Conservation (phyloP, 2,329 filamentous ascomycete genomes). For the Ploettnerulaceae sp. region DNA sequence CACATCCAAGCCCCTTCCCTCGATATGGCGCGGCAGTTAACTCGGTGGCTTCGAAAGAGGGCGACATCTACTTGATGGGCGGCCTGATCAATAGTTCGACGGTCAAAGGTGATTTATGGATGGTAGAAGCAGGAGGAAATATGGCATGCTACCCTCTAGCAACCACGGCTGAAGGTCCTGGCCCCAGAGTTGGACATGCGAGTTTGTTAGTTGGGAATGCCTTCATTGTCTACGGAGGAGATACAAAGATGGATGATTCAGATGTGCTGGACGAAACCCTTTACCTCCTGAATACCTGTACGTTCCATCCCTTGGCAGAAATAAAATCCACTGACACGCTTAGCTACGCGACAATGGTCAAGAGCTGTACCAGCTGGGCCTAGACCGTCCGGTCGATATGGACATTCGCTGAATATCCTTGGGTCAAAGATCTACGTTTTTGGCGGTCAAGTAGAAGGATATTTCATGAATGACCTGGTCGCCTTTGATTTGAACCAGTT, state of each 20-base stretch:
- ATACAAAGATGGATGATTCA: constrained; percentile 92
- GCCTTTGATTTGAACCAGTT: constrained; percentile 95
- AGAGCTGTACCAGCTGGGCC: constrained; percentile 82
- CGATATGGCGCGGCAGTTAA: constrained; percentile 97
- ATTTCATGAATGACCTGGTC: constrained; percentile 95
- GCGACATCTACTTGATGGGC: constrained; percentile 96
- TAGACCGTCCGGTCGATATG: constrained; percentile 85
- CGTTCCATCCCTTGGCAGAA: constrained; percentile 37
- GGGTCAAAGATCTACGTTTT: constrained; percentile 98
- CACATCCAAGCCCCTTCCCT: constrained; percentile 82
- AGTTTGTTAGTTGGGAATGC: constrained; percentile 95
- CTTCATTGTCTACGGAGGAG: constrained; percentile 97
- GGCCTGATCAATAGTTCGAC: constrained; percentile 91
- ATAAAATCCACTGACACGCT: constrained; percentile 17
- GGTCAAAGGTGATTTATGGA: constrained; percentile 95
- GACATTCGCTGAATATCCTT: constrained; percentile 92
- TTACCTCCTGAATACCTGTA: constrained; percentile 96
- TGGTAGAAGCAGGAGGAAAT: constrained; percentile 85
- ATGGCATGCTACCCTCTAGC: constrained; percentile 88
- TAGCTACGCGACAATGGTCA: constrained; percentile 97
- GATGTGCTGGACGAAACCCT: constrained; percentile 92
- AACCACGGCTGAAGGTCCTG: constrained; percentile 89
- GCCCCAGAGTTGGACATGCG: constrained; percentile 88
- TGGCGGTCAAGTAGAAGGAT: constrained; percentile 93
- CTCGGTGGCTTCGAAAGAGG: constrained; percentile 86